phyloP scores from a whole-genome alignment of 306 rosid species.

The Acacia crassicarpa region DNA sequence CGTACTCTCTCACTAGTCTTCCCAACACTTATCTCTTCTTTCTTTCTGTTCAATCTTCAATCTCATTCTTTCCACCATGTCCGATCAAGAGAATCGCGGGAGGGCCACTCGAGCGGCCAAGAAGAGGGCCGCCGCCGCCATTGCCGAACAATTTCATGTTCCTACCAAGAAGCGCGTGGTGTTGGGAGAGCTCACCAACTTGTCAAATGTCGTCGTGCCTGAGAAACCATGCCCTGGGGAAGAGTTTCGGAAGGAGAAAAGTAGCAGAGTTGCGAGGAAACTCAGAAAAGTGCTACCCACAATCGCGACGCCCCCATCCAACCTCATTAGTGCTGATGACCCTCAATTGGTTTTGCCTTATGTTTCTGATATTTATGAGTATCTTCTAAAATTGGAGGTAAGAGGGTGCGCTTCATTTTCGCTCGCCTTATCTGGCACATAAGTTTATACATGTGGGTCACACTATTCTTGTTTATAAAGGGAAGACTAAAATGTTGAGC shows the following conservation, averaged over 20 bases:
- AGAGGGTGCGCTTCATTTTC: background rate
- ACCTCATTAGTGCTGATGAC: conserved; percentile 28
- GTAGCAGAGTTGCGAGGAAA: background rate
- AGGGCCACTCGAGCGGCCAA: conserved; percentile 60
- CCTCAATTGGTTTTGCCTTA: conserved; percentile 65
- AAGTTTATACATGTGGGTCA: background rate
- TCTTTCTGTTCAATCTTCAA: conserved; percentile 35
- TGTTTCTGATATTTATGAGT: conserved; percentile 64
- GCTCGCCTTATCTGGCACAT: background rate
- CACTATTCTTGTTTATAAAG: background rate
- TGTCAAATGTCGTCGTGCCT: conserved; percentile 23
- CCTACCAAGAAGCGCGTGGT: conserved; percentile 64
- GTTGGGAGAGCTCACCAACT: conserved; percentile 62
- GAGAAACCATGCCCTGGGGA: conserved; percentile 1
- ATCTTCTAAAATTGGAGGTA: conserved; percentile 82
- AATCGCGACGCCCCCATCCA: background rate
- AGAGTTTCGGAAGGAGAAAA: conserved; percentile 26
- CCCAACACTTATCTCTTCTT: background rate
- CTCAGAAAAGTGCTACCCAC: conserved; percentile 2
- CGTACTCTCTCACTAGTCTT: background rate
- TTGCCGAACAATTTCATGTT: conserved; percentile 33
- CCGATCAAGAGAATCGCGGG: background rate
- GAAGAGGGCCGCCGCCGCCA: conserved; percentile 57
- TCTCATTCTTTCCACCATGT: conserved; percentile 33
- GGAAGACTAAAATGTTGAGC: background rate